Conservation (phyloP, 805 yeast genomes). For the Saturnispora besseyi region DNA sequence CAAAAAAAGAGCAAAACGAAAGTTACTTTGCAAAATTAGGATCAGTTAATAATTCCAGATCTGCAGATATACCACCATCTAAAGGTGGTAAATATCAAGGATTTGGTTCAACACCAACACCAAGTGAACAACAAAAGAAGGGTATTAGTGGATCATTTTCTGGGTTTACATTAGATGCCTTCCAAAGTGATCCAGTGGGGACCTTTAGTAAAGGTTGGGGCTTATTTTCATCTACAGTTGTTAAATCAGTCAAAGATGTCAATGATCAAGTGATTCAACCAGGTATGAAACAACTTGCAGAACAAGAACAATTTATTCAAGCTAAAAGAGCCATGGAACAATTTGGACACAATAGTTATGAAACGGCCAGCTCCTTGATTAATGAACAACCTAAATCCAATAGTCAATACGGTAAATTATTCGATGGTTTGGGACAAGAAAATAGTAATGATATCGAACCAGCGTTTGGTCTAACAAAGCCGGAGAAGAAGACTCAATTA, state of each 20-base stretch:
- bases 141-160: conserved; percentile 35
- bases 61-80: conserved; percentile 78
- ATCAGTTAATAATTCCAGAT: conserved; percentile 56
- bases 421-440: conserved; percentile 43
- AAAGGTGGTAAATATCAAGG: conserved; percentile 93
- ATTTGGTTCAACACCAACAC: conserved; percentile 62
- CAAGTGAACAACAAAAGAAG: conserved; percentile 11
- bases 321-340: conserved; percentile 93
- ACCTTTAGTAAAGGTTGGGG: conserved; percentile 93
- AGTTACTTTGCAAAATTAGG: conserved; percentile 77
- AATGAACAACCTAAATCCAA: conserved; percentile 36
- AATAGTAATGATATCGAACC: conserved; percentile 42
- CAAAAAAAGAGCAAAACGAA: conserved; percentile 54
- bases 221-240: conserved; percentile 74
- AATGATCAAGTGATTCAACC: conserved; percentile 87
- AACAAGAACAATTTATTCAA: conserved; percentile 69
- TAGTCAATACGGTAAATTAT: conserved; percentile 42
- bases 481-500: conserved; percentile 49
- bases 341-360: conserved; percentile 90
- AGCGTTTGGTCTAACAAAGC: conserved; percentile 58
- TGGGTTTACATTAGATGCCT: conserved; percentile 53
- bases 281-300: conserved; percentile 70
- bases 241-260: conserved; percentile 77
- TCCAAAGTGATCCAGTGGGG: conserved; percentile 83
- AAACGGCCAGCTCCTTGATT: conserved; percentile 67